These are phyloP conservation scores for Trypethelium eluteriae DNA, from an alignment of 495 filamentous ascomycete genomes.

Conservation along the genomic window DNA sequence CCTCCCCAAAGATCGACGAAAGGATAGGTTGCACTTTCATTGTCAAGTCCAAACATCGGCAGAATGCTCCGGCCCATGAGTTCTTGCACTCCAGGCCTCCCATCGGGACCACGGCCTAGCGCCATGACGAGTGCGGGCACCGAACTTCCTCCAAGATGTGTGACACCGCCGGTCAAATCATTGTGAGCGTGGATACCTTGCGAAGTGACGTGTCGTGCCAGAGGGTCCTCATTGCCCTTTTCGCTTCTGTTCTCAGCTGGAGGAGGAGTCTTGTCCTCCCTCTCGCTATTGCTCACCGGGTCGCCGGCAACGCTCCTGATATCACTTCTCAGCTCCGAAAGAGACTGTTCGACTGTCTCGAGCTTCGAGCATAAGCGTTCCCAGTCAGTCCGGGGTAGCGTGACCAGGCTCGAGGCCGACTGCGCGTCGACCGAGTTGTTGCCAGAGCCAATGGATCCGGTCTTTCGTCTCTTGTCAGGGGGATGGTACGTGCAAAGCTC, in stretches of 20 bases:
- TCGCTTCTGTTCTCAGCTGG: conserved; percentile 17
- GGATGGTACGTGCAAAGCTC: conserved; percentile 39
- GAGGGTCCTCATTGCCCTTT: conserved; percentile 3
- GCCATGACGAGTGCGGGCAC: conserved; percentile 58
- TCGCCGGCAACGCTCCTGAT: conserved; percentile 28
- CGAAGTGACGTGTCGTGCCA: conserved; percentile 17
- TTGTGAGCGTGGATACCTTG: conserved; percentile 48
- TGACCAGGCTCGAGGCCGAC: conserved; percentile 23
- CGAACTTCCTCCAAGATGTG: conserved; percentile 53
- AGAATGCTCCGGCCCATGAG: conserved; percentile 70
- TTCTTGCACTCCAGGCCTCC: conserved; percentile 33
- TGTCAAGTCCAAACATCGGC: conserved; percentile 73
- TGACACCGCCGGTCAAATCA: conserved; percentile 44
- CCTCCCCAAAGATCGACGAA: conserved; percentile 57
- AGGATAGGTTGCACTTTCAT: conserved; percentile 73
- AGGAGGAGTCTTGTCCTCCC: conserved; percentile 26
- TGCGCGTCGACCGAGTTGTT: conserved; percentile 13
- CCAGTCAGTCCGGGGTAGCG: conserved; percentile 33
- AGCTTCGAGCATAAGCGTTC: conserved; percentile 35
- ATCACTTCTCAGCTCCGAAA: conserved; percentile 30
- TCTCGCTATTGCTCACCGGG: conserved; percentile 13
- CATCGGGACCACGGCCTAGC: conserved; percentile 53
- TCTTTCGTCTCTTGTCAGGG: conserved; percentile 28
- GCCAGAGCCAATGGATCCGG: conserved; percentile 7
- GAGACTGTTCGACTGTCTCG: conserved; percentile 33